Conservation (phyloP, 2,329 filamentous ascomycete species). For the Pseudogymnoascus sp. region DNA sequence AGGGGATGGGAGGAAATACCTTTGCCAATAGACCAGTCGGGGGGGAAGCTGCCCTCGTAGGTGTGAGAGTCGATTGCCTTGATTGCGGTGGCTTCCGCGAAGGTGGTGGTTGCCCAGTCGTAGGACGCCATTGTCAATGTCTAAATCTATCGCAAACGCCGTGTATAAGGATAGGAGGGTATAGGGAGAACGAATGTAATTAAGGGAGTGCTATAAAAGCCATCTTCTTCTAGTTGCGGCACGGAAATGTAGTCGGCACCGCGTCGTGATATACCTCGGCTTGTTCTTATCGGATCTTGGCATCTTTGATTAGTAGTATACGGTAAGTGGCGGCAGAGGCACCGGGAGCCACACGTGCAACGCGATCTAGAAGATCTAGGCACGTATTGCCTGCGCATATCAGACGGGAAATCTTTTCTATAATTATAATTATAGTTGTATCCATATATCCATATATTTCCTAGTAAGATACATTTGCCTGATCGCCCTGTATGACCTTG, state of each 20-base stretch:
- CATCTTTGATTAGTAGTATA: background rate
- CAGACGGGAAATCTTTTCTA: slow-evolving; percentile 1
- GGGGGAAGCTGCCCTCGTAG: slow-evolving; percentile 48
- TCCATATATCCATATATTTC: background rate
- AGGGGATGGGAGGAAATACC: slow-evolving; percentile 35
- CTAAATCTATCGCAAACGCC: background rate
- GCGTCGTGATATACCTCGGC: background rate
- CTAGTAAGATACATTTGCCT: background rate
- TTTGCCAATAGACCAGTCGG: slow-evolving; percentile 59
- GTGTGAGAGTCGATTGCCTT: slow-evolving; percentile 45
- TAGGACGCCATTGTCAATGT: background rate
- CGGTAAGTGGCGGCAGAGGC: background rate
- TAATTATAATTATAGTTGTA: background rate
- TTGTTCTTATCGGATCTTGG: slow-evolving; percentile 7
- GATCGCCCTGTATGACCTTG: background rate
- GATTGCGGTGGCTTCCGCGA: slow-evolving; percentile 42
- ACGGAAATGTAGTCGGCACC: background rate
- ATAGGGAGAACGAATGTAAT: background rate
- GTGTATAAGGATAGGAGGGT: background rate
- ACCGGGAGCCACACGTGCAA: background rate
- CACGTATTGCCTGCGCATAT: background rate
- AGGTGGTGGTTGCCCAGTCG: slow-evolving; percentile 22
- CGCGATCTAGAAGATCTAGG: background rate
- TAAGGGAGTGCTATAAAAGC: background rate
- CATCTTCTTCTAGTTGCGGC: background rate